Conservation (phyloP, 2,329 filamentous ascomycete species). For the Aspergillus intermedius region DNA sequence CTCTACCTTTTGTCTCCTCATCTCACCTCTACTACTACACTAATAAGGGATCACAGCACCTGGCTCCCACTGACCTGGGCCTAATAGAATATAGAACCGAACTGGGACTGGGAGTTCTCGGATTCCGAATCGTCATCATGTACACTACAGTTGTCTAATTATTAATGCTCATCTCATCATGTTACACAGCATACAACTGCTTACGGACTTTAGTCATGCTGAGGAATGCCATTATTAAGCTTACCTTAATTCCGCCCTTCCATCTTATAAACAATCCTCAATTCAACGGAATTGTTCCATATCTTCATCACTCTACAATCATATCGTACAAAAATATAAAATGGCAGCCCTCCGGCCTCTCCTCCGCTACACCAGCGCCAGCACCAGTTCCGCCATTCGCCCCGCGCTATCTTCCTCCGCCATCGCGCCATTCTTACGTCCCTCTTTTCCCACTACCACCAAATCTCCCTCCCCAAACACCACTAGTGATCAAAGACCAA, state of each 20-base stretch:
- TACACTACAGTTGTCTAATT: too few species aligned
- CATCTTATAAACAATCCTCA: background rate
- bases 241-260: background rate
- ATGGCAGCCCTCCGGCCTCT: background rate
- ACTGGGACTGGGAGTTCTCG: too few species aligned
- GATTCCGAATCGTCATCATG: too few species aligned
- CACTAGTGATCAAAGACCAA: constrained; percentile 2
- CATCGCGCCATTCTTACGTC: constrained; percentile 1
- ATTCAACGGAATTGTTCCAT: background rate
- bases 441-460: background rate
- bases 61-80: too few species aligned
- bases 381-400: background rate
- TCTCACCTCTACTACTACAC: too few species aligned
- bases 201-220: too few species aligned
- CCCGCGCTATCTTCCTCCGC: background rate
- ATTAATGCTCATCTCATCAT: too few species aligned
- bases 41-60: too few species aligned
- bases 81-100: too few species aligned
- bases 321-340: background rate
- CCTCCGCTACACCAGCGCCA: background rate
- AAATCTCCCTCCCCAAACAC: background rate
- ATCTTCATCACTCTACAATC: background rate
- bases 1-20: too few species aligned
- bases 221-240: background rate
- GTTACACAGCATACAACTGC: too few species aligned